Conservation (phyloP, 148 eudicot genomes). For the Oxyria digyna region DNA sequence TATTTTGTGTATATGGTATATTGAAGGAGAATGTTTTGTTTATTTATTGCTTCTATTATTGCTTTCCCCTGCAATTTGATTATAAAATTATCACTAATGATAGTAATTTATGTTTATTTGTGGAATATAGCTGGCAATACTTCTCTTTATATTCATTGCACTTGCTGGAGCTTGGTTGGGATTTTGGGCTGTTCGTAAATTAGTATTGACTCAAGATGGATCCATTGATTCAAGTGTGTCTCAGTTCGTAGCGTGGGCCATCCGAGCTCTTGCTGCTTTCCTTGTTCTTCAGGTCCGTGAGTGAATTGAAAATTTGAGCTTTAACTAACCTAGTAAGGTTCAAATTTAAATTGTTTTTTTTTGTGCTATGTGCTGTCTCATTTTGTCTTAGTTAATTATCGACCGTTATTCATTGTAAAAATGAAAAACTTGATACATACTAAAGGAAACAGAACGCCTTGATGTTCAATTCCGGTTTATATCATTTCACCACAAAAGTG, state of each 20-base stretch:
- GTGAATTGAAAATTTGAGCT: neutral
- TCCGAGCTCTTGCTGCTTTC: conserved; percentile 53
- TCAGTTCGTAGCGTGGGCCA: conserved; percentile 76
- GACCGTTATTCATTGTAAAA: neutral
- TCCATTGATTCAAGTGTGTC: conserved; percentile 49
- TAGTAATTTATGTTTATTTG: neutral
- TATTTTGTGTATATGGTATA: neutral
- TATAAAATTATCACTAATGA: neutral
- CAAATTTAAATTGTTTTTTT: neutral
- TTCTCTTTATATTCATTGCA: conserved; percentile 47
- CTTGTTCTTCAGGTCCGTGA: conserved; percentile 69
- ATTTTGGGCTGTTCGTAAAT: conserved; percentile 84
- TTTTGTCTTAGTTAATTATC: neutral
- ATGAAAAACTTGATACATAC: neutral
- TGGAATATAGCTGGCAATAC: conserved; percentile 58
- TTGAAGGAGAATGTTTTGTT: neutral
- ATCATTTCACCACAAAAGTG: neutral
- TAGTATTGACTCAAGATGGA: conserved; percentile 74
- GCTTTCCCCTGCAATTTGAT: neutral
- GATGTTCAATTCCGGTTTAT: neutral
- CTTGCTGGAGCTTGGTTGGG: conserved; percentile 96
- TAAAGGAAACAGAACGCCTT: no score
- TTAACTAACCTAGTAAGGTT: neutral
- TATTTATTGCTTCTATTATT: neutral
- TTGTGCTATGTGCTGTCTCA: neutral